Base-by-base conservation (phyloP, 1,284 basidiomycete species). In the Athelia psychrophila region DNA sequence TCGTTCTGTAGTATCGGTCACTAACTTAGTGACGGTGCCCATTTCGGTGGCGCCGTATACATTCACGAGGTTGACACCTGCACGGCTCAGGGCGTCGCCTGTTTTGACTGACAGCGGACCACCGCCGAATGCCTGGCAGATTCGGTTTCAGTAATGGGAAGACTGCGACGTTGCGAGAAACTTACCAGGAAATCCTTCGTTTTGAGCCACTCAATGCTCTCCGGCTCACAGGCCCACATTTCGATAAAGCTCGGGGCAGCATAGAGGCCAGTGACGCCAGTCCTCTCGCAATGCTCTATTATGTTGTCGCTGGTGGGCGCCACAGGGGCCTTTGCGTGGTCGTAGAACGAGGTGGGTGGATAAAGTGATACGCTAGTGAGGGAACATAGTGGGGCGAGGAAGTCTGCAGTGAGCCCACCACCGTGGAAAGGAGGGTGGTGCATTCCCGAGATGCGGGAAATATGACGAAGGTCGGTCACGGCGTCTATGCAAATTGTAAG, bases 21-120 rank as follows among this genome's bases (percentile, higher is more conserved):
- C 22, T n/a, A 52, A 27, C 1, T 52, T 52, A 32, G 55, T 9
- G 2, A 48, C 8, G n/a, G 9, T 22, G 13, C 47, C 23, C 8
- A 49, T 50, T 40, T 66, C 59, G 1, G 57, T 68, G 19, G 30
- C 33, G 8, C 64, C 59, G 30, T 69, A 69, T 1, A 58, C 22
- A 2, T 32, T 44, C 2, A 20, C 5, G 1, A 69, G 27, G 4
- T 49, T 55, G 27, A 67, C 54, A 3, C 65, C 62, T 0, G 56
- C 55, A 3, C 47, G 51, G 2, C 54, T 55, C 2, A 67, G 20
- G 0, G 45, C 42, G 12, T 66, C 56, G 1, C 64, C 67, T 1
- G 51, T 49, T 51, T 57, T 60, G 19, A 50, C 44, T 4, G 54
- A 44, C 10, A 66, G 53, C 0, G 62, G 61, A 0, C 60, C 58